These are phyloP conservation scores for Aspergillus baeticus DNA, from an alignment of 495 filamentous ascomycete genomes.

Conservation along the genomic window DNA sequence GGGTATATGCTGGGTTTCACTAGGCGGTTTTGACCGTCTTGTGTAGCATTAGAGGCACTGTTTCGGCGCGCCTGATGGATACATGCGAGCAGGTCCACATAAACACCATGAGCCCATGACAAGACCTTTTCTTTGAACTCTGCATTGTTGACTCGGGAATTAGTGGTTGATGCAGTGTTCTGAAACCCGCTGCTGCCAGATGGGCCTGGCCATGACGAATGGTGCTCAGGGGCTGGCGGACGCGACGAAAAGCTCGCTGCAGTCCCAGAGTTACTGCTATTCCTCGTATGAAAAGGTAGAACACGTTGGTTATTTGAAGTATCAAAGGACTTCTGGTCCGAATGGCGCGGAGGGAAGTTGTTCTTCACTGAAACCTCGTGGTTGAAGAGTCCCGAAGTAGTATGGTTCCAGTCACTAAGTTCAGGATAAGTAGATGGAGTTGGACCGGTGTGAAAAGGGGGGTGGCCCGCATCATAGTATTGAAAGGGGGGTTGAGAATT, in stretches of 20 bases:
- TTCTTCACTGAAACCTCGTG: conserved; percentile 33
- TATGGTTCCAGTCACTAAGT: conserved; percentile 33
- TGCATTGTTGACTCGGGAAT: conserved; percentile 40
- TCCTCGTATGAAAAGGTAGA: conserved; percentile 36
- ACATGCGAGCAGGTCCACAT: conserved; percentile 78
- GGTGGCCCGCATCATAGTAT: conserved; percentile 32
- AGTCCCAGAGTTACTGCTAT: conserved; percentile 14
- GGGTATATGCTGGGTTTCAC: conserved; percentile 62
- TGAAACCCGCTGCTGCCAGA: conserved; percentile 24
- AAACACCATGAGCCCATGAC: conserved; percentile 81
- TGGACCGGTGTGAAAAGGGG: conserved; percentile 26
- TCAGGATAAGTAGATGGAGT: conserved; percentile 27
- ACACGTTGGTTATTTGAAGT: conserved; percentile 18
- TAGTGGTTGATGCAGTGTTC: conserved; percentile 14
- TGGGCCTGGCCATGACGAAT: conserved; percentile 27
- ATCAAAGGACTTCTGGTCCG: conserved; percentile 31
- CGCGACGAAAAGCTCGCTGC: conserved; percentile 17
- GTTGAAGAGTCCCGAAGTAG: conserved; percentile 23
- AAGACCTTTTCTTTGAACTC: conserved; percentile 80
- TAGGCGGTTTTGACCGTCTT: conserved; percentile 34
- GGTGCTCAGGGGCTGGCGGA: conserved; percentile 18
- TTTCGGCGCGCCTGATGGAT: conserved; percentile 61
- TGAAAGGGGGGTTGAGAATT: conserved; percentile 25
- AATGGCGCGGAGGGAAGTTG: conserved; percentile 44
- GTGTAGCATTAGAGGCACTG: conserved; percentile 33